Evolutionary conservation across 805 yeast species (phyloP).

Genomic region (Wickerhamiella vanderwaltii): DNA sequence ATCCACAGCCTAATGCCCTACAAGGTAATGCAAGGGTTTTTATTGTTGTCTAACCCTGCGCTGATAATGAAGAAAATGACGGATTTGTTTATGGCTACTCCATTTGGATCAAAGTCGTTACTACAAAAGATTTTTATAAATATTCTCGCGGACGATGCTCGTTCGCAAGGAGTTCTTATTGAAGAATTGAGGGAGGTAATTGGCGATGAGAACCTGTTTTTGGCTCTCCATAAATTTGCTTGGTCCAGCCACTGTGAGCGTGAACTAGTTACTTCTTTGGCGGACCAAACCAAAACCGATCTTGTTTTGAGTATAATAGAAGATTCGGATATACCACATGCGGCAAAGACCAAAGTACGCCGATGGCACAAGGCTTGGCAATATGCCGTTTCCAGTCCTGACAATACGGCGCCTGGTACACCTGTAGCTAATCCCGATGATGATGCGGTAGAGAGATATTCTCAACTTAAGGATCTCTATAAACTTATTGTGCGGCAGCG

Average conservation of each 20-base stretch:
- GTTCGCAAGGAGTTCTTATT: conserved; percentile 45
- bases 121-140: conserved; percentile 65
- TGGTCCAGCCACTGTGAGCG: conserved; percentile 21
- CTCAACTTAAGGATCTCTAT: conserved; percentile 48
- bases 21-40: conserved; percentile 56
- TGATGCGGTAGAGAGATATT: conserved; percentile 28
- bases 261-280: conserved; percentile 23
- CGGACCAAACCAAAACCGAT: conserved; percentile 18
- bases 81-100: conserved; percentile 73
- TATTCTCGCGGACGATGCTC: conserved; percentile 62
- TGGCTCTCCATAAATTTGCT: conserved; percentile 20
- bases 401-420: neutral
- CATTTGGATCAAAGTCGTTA: conserved; percentile 54
- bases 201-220: conserved; percentile 18
- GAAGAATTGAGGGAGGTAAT: conserved; percentile 35
- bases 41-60: conserved; percentile 79
- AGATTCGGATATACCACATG: neutral
- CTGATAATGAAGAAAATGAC: conserved; percentile 66
- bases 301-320: conserved; percentile 18
- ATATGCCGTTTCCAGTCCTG: conserved; percentile 22
- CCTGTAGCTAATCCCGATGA: neutral
- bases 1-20: conserved; percentile 77
- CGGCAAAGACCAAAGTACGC: conserved; percentile 15
- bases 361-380: conserved; percentile 29
- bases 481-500: conserved; percentile 51